Conservation (phyloP, 208 protist genomes). For the Naegleria lovaniensis region DNA sequence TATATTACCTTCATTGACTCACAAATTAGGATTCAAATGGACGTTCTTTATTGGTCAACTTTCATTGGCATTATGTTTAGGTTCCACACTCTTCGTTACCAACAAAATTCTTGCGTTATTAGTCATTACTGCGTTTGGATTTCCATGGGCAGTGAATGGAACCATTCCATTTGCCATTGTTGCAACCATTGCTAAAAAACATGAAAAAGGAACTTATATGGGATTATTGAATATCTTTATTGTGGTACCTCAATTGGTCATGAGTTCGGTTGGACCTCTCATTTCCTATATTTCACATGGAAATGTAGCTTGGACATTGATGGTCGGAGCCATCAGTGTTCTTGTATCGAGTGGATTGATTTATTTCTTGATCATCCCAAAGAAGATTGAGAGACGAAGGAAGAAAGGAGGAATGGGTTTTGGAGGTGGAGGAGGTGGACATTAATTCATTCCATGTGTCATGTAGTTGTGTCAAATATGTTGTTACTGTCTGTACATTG, state of each 20-base stretch:
- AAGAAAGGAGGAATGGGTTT: no score
- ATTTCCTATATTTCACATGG: background rate
- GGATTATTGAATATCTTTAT: conserved; percentile 28
- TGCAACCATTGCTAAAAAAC: background rate
- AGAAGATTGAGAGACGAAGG: background rate
- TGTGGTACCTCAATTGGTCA: conserved; percentile 19
- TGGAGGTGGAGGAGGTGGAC: no score
- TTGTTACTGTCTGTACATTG: no score
- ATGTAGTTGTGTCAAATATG: no score
- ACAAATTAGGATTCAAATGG: background rate
- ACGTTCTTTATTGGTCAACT: background rate
- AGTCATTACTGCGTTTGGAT: conserved; percentile 6
- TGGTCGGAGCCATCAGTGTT: background rate
- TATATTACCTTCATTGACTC: background rate
- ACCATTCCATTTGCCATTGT: conserved; percentile 22
- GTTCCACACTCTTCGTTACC: background rate
- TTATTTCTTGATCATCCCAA: background rate
- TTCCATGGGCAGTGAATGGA: conserved; percentile 21
- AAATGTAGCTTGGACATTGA: background rate
- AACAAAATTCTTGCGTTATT: background rate
- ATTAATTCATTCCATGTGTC: no score
- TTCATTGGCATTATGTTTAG: background rate
- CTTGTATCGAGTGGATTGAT: background rate
- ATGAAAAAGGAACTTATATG: conserved; percentile 22
- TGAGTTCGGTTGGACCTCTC: background rate